Conservation (phyloP, 805 yeast genomes). For the Kurtzmaniella cleridarum region DNA sequence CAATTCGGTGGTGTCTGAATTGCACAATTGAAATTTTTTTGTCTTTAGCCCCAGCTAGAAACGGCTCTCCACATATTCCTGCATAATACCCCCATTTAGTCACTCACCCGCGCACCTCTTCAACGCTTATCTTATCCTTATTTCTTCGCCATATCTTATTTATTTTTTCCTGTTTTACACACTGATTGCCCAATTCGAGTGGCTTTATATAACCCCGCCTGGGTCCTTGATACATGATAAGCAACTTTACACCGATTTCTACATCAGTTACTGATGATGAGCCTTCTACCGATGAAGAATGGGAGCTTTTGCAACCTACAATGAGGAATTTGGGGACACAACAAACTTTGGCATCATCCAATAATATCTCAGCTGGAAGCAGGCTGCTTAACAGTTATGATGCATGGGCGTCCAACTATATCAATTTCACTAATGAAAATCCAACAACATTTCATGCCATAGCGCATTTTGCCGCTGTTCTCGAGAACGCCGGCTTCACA, state of each 20-base stretch:
- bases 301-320: background rate
- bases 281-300: conserved; percentile 1
- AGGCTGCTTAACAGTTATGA: conserved; percentile 9
- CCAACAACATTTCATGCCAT: conserved; percentile 40
- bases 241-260: no score
- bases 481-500: conserved; percentile 23
- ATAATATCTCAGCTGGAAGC: background rate
- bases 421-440: conserved; percentile 27
- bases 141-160: no score
- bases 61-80: no score
- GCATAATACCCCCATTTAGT: no score
- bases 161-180: no score
- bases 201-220: no score
- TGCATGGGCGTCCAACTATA: conserved; percentile 16
- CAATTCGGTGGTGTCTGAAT: no score
- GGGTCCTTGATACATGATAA: background rate
- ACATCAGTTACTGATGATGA: background rate
- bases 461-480: conserved; percentile 15
- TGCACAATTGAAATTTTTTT: no score
- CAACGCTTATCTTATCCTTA: no score
- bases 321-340: background rate
- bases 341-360: background rate
- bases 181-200: no score
- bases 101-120: no score
- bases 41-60: background rate